Percentiles rank a stretch among this genome's conserved stretches.
phyloP scores from a whole-genome alignment of 2,329 filamentous ascomycete species.

The Ceratocystis albifundus region DNA sequence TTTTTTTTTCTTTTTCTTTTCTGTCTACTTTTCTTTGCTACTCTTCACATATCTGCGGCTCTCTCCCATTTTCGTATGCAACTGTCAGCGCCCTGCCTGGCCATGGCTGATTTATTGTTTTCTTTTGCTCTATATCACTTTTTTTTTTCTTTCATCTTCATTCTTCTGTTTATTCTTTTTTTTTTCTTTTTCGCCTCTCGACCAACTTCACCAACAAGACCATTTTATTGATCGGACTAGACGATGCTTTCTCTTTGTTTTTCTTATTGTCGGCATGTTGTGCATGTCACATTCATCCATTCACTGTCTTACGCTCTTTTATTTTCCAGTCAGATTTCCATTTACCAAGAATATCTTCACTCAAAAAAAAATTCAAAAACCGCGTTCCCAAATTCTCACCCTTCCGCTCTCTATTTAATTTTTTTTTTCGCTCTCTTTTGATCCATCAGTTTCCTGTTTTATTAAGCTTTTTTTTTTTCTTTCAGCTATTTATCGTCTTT shows the following conservation, averaged over 20 bases:
- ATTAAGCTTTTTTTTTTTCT: no score
- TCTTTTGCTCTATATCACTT: conserved; percentile 18
- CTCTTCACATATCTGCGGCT: not conserved
- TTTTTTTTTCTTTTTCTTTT: no score
- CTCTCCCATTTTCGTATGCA: not conserved
- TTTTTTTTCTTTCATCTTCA: no score
- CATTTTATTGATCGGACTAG: conserved; percentile 8
- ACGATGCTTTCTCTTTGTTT: conserved; percentile 11
- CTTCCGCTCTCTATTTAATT: not conserved
- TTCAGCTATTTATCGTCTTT: not conserved
- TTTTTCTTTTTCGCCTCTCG: conserved; percentile 5
- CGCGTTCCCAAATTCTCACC: not conserved
- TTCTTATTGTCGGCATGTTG: not conserved
- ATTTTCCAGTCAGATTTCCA: not conserved
- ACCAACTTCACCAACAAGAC: conserved; percentile 17
- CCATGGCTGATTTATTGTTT: not conserved
- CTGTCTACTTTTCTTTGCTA: conserved; percentile 6
- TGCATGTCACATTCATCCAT: not conserved
- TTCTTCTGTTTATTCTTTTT: conserved; percentile 14
- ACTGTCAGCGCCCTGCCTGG: not conserved
- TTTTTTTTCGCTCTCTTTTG: not conserved
- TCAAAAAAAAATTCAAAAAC: conserved; percentile 3
- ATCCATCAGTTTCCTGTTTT: conserved; percentile 1
- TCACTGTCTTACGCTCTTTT: not conserved
- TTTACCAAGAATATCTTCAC: not conserved